Evolutionary conservation across 352 stramenopile species (phyloP).

Genomic region (Globisporangium lucens): DNA sequence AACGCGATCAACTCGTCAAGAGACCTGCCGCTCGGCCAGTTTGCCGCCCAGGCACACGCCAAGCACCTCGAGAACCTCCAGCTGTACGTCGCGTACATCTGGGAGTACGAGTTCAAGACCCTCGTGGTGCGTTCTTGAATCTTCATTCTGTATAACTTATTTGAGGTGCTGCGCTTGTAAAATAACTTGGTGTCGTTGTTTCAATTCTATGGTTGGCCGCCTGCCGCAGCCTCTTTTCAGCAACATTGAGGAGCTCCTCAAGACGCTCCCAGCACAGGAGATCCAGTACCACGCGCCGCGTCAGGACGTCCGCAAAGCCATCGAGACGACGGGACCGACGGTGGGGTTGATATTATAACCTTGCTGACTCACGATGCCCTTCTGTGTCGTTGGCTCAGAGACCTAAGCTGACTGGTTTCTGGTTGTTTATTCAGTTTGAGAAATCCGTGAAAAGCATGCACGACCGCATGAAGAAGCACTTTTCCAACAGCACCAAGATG

Average conservation of each 20-base stretch:
- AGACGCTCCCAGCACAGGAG: constrained; percentile 51
- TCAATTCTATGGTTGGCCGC: neutral
- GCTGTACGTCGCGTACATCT: constrained; percentile 58
- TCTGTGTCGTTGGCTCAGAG: too few species aligned
- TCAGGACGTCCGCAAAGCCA: constrained; percentile 48
- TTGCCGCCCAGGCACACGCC: constrained; percentile 36
- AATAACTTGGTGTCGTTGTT: neutral
- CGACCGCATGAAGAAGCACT: constrained; percentile 75
- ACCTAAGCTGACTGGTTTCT: neutral
- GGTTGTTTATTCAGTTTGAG: constrained; percentile 39
- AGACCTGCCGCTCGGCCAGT: constrained; percentile 51
- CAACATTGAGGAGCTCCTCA: constrained; percentile 48
- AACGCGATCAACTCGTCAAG: constrained; percentile 37
- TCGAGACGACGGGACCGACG: constrained; percentile 39
- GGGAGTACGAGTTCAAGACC: constrained; percentile 67
- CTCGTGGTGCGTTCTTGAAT: constrained; percentile 31
- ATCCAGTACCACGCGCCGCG: constrained; percentile 67
- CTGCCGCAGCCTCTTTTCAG: constrained; percentile 41
- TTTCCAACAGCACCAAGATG: constrained; percentile 43
- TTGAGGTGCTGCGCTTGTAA: too few species aligned
- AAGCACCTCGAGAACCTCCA: constrained; percentile 43
- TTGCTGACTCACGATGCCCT: too few species aligned
- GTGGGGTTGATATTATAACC: constrained; percentile 20
- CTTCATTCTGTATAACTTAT: neutral
- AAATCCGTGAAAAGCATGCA: constrained; percentile 68